Evolutionary conservation across 495 filamentous ascomycete species (phyloP).

Genomic region (Lepidopterella palustris): DNA sequence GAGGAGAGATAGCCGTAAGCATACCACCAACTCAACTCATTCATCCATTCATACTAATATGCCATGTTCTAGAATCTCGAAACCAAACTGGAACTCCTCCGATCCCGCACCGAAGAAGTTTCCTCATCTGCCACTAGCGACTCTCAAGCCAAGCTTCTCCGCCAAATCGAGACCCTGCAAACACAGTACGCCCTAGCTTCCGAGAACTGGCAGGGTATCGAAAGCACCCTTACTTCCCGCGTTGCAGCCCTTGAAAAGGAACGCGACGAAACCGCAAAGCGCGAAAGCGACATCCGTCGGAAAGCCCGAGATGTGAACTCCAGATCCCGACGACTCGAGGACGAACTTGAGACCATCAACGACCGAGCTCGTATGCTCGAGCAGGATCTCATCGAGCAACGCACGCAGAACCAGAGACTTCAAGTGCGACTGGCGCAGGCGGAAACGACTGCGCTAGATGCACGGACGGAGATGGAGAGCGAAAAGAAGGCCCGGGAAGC

Average conservation of each 20-base stretch:
- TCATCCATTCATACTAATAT: conserved; percentile 5
- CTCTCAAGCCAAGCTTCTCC: conserved; percentile 79
- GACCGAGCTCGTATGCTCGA: conserved; percentile 57
- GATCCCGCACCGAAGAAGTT: conserved; percentile 80
- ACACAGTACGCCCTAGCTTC: conserved; percentile 90
- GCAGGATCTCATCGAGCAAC: conserved; percentile 51
- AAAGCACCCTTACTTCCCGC: conserved; percentile 69
- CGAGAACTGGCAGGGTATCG: conserved; percentile 96
- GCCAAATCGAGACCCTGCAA: conserved; percentile 93
- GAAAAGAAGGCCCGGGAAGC: conserved; percentile 63
- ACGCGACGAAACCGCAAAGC: conserved; percentile 73
- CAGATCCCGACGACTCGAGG: conserved; percentile 69
- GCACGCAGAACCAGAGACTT: conserved; percentile 56
- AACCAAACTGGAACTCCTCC: conserved; percentile 81
- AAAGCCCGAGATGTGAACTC: conserved; percentile 77
- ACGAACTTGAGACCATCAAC: conserved; percentile 70
- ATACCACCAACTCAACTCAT: background rate
- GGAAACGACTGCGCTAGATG: conserved; percentile 53
- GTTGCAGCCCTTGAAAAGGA: conserved; percentile 78
- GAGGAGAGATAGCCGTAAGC: conserved; percentile 62
- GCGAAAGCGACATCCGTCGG: conserved; percentile 75
- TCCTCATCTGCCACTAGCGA: conserved; percentile 76
- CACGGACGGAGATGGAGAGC: conserved; percentile 57
- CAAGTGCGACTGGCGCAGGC: conserved; percentile 58
- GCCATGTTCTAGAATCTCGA: conserved; percentile 59